Conservation (phyloP, 2,329 filamentous ascomycete species). For the Zymoseptoria ardabiliae region DNA sequence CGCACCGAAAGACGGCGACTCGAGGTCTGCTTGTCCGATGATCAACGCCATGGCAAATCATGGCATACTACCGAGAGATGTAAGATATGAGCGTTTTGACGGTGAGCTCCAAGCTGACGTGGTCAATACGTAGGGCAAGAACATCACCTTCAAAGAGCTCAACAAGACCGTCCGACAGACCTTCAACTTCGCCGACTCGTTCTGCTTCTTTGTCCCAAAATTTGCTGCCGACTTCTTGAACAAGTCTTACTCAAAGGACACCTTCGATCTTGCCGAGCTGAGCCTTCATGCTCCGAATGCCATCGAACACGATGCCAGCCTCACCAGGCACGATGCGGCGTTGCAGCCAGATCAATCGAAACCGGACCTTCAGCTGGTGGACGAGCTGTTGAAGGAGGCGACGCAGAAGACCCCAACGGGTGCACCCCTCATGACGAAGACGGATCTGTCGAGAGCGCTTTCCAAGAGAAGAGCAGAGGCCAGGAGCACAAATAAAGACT, state of each 20-base stretch:
- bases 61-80: constrained; percentile 17
- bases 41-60: constrained; percentile 27
- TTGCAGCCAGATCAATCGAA: constrained; percentile 32
- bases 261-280: constrained; percentile 22
- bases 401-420: constrained; percentile 31
- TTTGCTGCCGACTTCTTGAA: constrained; percentile 23
- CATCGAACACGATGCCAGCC: constrained; percentile 24
- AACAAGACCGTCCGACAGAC: constrained; percentile 22
- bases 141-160: constrained; percentile 23
- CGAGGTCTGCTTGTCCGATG: constrained; percentile 25
- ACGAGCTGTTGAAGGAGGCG: constrained; percentile 30
- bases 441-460: constrained; percentile 31
- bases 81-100: not conserved
- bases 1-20: constrained; percentile 32
- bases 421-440: constrained; percentile 28
- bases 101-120: not conserved
- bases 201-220: constrained; percentile 25
- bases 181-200: constrained; percentile 25
- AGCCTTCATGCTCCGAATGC: constrained; percentile 22
- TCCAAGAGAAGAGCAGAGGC: constrained; percentile 31
- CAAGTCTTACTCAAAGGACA: constrained; percentile 22
- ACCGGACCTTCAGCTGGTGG: constrained; percentile 32
- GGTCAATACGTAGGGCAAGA: constrained; percentile 18
- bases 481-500: constrained; percentile 30
- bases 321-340: constrained; percentile 30